Percentiles rank a stretch among this genome's conserved stretches.
Evolutionary conservation across 202 grass and related monocot species (phyloP).

Genomic region (Saccharum hybrid): DNA sequence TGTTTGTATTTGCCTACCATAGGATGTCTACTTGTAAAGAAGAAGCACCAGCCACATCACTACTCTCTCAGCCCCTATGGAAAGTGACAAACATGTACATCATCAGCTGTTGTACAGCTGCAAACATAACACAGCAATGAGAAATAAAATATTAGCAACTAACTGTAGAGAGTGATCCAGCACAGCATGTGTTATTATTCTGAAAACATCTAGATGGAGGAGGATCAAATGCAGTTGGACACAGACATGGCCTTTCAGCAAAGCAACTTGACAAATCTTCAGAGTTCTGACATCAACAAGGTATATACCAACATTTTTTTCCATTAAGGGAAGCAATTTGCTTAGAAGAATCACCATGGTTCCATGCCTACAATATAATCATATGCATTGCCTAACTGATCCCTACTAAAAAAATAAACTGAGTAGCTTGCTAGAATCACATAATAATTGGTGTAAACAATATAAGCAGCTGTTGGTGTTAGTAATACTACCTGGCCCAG

Average conservation of each 20-base stretch:
- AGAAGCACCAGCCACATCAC: not conserved
- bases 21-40: constrained; percentile 19
- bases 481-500: not conserved
- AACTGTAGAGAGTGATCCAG: not conserved
- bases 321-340: not conserved
- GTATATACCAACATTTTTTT: not conserved
- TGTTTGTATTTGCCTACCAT: constrained; percentile 50
- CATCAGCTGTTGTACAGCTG: no score
- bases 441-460: constrained; percentile 10
- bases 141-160: no score
- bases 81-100: constrained; percentile 22
- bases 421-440: not conserved
- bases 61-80: not conserved
- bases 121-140: no score
- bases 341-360: not conserved
- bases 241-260: not conserved
- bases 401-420: not conserved
- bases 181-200: not conserved
- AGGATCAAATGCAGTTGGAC: not conserved
- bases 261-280: constrained; percentile 20
- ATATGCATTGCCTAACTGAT: not conserved
- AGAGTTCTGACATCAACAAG: not conserved
- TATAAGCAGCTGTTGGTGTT: not conserved
- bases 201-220: not conserved
- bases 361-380: constrained; percentile 14